Evolutionary conservation across 352 stramenopile genomes (phyloP).

Genomic region (Discostella stelligera): DNA sequence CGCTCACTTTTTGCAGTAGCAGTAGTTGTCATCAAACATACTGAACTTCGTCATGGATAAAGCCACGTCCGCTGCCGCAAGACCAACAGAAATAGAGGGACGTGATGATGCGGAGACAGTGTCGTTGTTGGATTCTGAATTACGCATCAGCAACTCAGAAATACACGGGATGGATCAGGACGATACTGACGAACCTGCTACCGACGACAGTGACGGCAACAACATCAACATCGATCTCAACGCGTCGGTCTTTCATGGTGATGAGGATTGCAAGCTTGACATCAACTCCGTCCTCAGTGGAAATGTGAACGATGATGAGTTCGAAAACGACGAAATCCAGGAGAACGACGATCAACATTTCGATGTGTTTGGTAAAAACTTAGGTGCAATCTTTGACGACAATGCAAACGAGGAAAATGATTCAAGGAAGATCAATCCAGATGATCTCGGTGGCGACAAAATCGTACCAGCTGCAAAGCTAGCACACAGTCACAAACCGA

Average conservation of each 20-base stretch:
- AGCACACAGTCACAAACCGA: background rate
- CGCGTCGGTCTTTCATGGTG: constrained; percentile 24
- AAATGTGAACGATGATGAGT: constrained; percentile 15
- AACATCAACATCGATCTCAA: constrained; percentile 22
- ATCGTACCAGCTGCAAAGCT: background rate
- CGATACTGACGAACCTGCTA: background rate
- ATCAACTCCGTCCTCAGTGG: constrained; percentile 49
- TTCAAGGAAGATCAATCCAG: constrained; percentile 10
- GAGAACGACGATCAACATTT: constrained; percentile 1
- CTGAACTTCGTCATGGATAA: background rate
- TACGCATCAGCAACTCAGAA: constrained; percentile 1
- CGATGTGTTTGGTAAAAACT: constrained; percentile 39
- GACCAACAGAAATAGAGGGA: constrained; percentile 1
- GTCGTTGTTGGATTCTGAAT: constrained; percentile 11
- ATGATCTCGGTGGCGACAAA: background rate
- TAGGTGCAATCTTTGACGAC: constrained; percentile 43
- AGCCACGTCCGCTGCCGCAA: background rate
- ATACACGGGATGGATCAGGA: constrained; percentile 1
- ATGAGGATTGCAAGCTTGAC: constrained; percentile 37
- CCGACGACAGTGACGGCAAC: constrained; percentile 1
- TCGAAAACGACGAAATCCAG: constrained; percentile 10
- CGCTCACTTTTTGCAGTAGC: too few relatives aligned
- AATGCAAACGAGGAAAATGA: constrained; percentile 24
- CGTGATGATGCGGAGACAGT: constrained; percentile 33
- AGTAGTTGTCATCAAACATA: background rate